These are phyloP conservation scores for Castanopsis chinensis DNA, from an alignment of 306 rosid genomes.

Conservation along the genomic window DNA sequence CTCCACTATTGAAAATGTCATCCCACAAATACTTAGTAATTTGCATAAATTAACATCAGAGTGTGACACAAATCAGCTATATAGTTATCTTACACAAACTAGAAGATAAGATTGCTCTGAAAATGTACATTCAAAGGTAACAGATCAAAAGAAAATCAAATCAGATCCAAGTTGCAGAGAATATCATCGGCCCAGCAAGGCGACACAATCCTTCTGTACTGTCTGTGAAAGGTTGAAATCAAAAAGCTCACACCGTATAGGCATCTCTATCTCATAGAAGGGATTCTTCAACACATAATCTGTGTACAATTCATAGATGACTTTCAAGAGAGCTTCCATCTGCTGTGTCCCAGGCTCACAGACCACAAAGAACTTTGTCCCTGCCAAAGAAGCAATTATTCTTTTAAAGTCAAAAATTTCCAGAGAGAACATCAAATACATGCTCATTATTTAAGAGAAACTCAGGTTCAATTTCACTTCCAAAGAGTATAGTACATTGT, in stretches of 20 bases:
- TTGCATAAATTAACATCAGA: neutral
- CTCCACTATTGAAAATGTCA: neutral
- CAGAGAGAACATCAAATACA: neutral
- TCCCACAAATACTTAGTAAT: neutral
- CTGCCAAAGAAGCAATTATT: constrained; percentile 35
- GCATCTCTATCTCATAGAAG: constrained; percentile 99
- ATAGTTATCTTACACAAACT: neutral
- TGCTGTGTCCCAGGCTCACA: constrained; percentile 78
- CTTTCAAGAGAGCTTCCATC: constrained; percentile 78
- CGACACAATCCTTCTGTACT: constrained; percentile 83
- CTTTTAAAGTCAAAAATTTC: neutral
- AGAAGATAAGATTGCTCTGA: neutral
- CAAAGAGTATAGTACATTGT: neutral
- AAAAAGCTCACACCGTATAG: constrained; percentile 89
- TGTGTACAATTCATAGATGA: constrained; percentile 72
- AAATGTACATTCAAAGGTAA: neutral
- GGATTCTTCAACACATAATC: constrained; percentile 95
- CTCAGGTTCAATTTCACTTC: neutral
- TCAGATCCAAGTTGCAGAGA: neutral
- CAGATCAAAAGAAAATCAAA: neutral
- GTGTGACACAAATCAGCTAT: neutral
- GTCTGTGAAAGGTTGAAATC: constrained; percentile 74
- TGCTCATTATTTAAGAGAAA: neutral
- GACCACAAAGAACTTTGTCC: constrained; percentile 86
- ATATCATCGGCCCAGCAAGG: constrained; percentile 64